Base-by-base conservation (phyloP, 75 land plant species). In the Isoetes taiwanensis region DNA sequence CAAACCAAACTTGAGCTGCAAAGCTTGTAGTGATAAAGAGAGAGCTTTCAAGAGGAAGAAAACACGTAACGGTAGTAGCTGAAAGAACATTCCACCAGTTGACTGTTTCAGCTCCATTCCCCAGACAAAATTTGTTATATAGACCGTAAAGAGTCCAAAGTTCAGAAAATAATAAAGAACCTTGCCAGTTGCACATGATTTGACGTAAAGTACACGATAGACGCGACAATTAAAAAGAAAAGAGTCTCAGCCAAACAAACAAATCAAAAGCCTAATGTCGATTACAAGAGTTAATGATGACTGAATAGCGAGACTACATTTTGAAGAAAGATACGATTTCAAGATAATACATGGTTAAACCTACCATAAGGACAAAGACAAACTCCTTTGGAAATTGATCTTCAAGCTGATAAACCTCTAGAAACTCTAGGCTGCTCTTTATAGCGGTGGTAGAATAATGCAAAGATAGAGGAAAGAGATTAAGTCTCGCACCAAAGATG, bases 351-450 rank as follows among this genome's bases (percentile, higher is more conserved):
- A n/a, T n/a, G n/a, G n/a, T n/a, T n/a, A n/a, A 19, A 61, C 67
- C 54, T 66, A 94, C 99, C 84, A 94, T 94, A 19, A 94, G 71
- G 30, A 85, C 76, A 59, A 80, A 82, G 1, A 94, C 86, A 68
- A 78, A 94, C 63, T 85, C 91, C 57, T 89, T 89, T 0, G 99
- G 86, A 50, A 94, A 94, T 55, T 94, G 99, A 68, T 89, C 99
- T 56, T 84, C 99, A 42, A 82, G 81, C 68, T 85, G 86, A 61
- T 80, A 82, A 10, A 82, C 86, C 28, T 80, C 90, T 32, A 94
- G 82, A 76, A 94, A 67, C 34, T 82, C 64, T 56, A 69, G 72
- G 32, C 79, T 94, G 58, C 80, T 66, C 57, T 85, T 82, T 14
- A 90, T 80, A 43, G 82, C 57, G 31, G 87, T 73, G 57, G 84